These are phyloP conservation scores for Stentor roeselii DNA, from an alignment of 73 alveolate species.

Conservation along the genomic window DNA sequence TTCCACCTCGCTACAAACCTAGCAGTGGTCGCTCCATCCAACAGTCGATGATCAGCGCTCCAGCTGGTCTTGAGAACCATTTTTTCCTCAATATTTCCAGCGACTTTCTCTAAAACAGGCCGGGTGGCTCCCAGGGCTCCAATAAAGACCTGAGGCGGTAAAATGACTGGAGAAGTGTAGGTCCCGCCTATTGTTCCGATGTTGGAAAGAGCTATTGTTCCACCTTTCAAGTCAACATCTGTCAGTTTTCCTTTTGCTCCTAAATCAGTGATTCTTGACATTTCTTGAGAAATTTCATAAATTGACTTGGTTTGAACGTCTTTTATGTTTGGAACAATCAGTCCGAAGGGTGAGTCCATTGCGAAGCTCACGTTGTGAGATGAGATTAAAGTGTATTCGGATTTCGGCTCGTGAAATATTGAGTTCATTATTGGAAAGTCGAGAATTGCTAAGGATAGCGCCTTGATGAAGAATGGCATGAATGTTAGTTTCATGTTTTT, in stretches of 20 bases:
- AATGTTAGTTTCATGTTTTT: slow-evolving; percentile 56
- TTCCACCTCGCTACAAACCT: slow-evolving; percentile 65
- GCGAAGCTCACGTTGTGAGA: slow-evolving; percentile 85
- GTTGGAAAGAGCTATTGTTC: slow-evolving; percentile 73
- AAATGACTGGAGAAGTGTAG: slow-evolving; percentile 78
- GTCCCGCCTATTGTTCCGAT: slow-evolving; percentile 88
- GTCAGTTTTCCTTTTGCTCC: slow-evolving; percentile 67
- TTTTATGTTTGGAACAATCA: slow-evolving; percentile 81
- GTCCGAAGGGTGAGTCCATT: slow-evolving; percentile 82
- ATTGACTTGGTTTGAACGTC: slow-evolving; percentile 69
- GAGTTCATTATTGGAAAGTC: slow-evolving; percentile 31
- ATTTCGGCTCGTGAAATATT: background rate
- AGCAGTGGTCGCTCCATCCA: slow-evolving; percentile 89
- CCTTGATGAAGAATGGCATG: slow-evolving; percentile 24
- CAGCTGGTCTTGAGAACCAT: background rate
- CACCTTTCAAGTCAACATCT: slow-evolving; percentile 62
- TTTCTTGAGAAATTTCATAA: slow-evolving; percentile 61
- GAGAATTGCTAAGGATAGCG: slow-evolving; percentile 10
- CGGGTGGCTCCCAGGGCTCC: slow-evolving; percentile 71
- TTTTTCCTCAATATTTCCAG: background rate
- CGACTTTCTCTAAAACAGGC: slow-evolving; percentile 2
- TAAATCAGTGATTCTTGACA: slow-evolving; percentile 48
- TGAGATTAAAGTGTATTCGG: slow-evolving; percentile 60
- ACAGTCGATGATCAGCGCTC: slow-evolving; percentile 67
- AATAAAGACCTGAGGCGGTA: slow-evolving; percentile 77